These are phyloP conservation scores for Hsuehochloa calcarea DNA, from an alignment of 176 grass and related monocot genomes.

Conservation along the genomic window DNA sequence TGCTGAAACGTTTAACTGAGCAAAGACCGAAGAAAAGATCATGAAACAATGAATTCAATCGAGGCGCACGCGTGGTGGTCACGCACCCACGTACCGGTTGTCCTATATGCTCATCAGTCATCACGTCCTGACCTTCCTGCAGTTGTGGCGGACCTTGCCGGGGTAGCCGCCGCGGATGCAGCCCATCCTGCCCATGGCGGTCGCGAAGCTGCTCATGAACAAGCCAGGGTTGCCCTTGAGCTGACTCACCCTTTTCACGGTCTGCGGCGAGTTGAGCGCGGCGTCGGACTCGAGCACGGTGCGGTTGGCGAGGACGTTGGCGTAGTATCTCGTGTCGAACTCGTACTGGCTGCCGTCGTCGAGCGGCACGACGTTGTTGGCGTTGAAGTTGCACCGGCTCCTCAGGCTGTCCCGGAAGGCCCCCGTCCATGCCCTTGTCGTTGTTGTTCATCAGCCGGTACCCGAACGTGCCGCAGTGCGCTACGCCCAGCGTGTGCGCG, in stretches of 20 bases:
- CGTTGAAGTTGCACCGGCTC: constrained; percentile 28
- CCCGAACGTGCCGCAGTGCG: constrained; percentile 26
- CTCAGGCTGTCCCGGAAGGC: constrained; percentile 32
- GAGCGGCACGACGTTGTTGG: constrained; percentile 28
- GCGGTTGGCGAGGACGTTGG: constrained; percentile 36
- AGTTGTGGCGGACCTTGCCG: constrained; percentile 29
- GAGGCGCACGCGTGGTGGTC: neutral
- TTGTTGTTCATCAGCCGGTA: constrained; percentile 32
- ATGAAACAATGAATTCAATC: neutral
- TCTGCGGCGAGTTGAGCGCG: constrained; percentile 40
- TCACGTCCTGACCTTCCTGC: constrained; percentile 39
- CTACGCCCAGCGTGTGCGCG: constrained; percentile 37
- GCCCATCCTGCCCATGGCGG: constrained; percentile 59
- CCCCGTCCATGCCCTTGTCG: constrained; percentile 29
- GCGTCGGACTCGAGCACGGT: constrained; percentile 54
- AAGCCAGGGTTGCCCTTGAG: neutral
- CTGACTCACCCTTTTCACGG: neutral
- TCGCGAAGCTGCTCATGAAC: constrained; percentile 40
- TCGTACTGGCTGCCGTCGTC: constrained; percentile 37
- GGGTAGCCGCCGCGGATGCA: constrained; percentile 8
- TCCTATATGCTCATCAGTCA: neutral
- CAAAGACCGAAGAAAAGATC: neutral
- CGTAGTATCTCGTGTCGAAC: constrained; percentile 56
- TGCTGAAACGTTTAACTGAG: neutral
- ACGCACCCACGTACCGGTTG: too few relatives aligned